phyloP scores from a whole-genome alignment of 139 green algal genomes.

The Chlamydomonas asymmetrica region DNA sequence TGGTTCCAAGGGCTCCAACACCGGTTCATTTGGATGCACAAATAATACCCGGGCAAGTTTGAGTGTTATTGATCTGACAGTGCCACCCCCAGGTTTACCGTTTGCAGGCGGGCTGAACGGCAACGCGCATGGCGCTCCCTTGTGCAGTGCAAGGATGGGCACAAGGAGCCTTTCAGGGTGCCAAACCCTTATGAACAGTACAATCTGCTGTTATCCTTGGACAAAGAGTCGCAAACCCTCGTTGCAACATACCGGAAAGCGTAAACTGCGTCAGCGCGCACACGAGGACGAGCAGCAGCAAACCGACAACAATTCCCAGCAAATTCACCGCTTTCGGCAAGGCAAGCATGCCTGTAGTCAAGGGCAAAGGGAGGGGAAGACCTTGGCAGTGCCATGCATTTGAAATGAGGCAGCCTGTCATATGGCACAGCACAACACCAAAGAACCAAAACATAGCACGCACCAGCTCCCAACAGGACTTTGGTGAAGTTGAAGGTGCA shows the following conservation, averaged over 20 bases:
- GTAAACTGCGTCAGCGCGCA: conserved; percentile 14
- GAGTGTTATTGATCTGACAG: neutral
- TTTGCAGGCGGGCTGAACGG: neutral
- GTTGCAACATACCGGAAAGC: neutral
- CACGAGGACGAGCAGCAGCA: conserved; percentile 9
- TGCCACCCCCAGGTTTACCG: neutral
- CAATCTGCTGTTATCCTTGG: neutral
- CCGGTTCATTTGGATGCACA: neutral
- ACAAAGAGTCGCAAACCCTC: neutral
- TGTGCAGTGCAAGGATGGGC: too few relatives aligned
- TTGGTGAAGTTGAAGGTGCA: conserved; percentile 21
- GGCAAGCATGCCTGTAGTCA: neutral
- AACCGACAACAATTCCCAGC: conserved; percentile 1
- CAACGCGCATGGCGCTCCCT: neutral
- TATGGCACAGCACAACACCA: neutral
- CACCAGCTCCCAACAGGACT: conserved; percentile 17
- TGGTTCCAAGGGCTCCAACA: neutral
- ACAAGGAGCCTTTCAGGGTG: neutral
- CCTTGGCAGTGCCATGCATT: neutral
- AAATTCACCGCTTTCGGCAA: conserved; percentile 11
- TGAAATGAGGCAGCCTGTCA: neutral
- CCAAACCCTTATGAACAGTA: neutral
- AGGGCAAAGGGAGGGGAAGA: neutral
- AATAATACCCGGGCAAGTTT: neutral
- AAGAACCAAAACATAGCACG: neutral